Percentiles rank a stretch among this genome's conserved stretches.
phyloP scores from a whole-genome alignment of 1,284 basidiomycete genomes.

The Ceratobasidium sp. region DNA sequence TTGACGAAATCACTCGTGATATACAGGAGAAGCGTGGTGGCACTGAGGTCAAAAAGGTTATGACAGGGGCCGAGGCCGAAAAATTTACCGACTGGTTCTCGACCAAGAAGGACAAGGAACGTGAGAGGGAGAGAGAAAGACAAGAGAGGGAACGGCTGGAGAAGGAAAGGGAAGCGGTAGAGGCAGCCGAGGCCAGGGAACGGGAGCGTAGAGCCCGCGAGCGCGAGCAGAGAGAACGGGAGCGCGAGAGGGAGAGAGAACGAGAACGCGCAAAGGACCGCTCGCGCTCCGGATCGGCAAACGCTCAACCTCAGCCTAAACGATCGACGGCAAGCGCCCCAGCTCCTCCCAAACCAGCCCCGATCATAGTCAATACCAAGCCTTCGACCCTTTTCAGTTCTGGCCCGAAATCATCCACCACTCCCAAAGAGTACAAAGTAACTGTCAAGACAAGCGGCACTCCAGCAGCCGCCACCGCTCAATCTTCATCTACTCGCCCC shows the following conservation, averaged over 20 bases:
- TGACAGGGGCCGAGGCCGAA: constrained; percentile 72
- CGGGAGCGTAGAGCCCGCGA: constrained; percentile 24
- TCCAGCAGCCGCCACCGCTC: not conserved
- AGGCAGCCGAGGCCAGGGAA: constrained; percentile 19
- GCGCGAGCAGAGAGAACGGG: not conserved
- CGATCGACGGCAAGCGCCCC: not conserved
- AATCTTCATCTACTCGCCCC: not conserved
- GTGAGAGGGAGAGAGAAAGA: constrained; percentile 43
- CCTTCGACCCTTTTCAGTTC: constrained; percentile 8
- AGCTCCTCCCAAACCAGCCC: constrained; percentile 24
- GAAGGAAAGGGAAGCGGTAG: constrained; percentile 17
- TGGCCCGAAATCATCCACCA: constrained; percentile 8
- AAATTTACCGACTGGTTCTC: constrained; percentile 78
- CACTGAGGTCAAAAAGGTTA: constrained; percentile 55
- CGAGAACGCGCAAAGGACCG: constrained; percentile 9
- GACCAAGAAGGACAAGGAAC: constrained; percentile 55
- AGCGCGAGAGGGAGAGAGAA: not conserved
- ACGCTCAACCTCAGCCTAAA: constrained; percentile 10
- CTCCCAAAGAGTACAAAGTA: constrained; percentile 29
- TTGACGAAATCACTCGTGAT: constrained; percentile 67
- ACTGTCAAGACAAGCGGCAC: constrained; percentile 27
- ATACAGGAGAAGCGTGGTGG: constrained; percentile 59
- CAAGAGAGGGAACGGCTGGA: constrained; percentile 40
- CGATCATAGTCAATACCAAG: constrained; percentile 19
- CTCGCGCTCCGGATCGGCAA: constrained; percentile 14